phyloP scores from a whole-genome alignment of 345 rosid species.

The Noccaea bulbosa region DNA sequence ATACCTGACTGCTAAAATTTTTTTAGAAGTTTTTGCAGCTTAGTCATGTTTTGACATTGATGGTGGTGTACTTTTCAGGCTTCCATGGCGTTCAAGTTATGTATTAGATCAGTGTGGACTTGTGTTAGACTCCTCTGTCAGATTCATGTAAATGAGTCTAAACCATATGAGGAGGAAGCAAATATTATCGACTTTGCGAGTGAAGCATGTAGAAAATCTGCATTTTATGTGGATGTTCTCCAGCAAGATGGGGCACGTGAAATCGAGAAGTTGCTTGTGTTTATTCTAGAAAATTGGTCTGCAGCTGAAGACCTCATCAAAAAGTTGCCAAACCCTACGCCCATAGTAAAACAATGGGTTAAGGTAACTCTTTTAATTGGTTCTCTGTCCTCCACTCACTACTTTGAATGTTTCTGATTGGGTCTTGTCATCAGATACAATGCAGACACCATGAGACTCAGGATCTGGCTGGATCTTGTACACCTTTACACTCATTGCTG shows the following conservation, averaged over 20 bases:
- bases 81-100: conserved; percentile 60
- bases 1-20: background rate
- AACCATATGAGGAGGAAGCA: conserved; percentile 37
- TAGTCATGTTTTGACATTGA: background rate
- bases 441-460: conserved; percentile 45
- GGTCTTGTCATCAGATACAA: conserved; percentile 52
- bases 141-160: conserved; percentile 37
- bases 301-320: conserved; percentile 50
- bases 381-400: background rate
- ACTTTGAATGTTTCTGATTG: conserved; percentile 33
- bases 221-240: conserved; percentile 68
- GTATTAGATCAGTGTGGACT: conserved; percentile 65
- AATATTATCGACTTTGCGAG: conserved; percentile 48
- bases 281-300: conserved; percentile 62
- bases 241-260: conserved; percentile 50
- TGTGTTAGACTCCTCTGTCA: conserved; percentile 51
- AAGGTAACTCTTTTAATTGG: conserved; percentile 62
- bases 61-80: conserved; percentile 59
- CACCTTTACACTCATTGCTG: too few species aligned
- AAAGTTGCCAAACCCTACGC: conserved; percentile 54
- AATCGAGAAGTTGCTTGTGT: conserved; percentile 44
- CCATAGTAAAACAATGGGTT: conserved; percentile 71
- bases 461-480: too few species aligned
- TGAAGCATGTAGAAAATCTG: conserved; percentile 61
- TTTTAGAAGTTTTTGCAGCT: too few species aligned